Evolutionary conservation across 129 eudicot genomes (phyloP).

Genomic region (Artemisia tridentata): DNA sequence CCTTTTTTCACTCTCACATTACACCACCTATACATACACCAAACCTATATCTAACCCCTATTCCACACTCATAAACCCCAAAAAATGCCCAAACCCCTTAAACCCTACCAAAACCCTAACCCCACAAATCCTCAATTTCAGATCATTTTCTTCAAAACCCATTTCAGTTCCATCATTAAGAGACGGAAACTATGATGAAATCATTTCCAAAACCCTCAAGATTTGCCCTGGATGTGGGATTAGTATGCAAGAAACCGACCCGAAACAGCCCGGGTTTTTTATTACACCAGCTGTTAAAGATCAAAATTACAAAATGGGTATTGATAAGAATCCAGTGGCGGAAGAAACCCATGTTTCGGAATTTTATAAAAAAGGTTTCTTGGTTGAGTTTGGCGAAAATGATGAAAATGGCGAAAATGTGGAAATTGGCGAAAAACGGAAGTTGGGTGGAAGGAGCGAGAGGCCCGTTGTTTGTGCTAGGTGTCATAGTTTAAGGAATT

Average conservation of each 20-base stretch:
- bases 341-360: constrained; percentile 73
- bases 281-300: constrained; percentile 46
- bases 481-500: constrained; percentile 76
- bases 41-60: constrained; percentile 41
- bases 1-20: constrained; percentile 38
- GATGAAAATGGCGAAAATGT: constrained; percentile 7
- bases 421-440: constrained; percentile 10
- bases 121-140: constrained; percentile 15
- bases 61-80: constrained; percentile 21
- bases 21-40: constrained; percentile 40
- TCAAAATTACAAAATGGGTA: constrained; percentile 45
- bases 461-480: constrained; percentile 72
- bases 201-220: constrained; percentile 26
- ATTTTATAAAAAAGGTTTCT: constrained; percentile 59
- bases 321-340: constrained; percentile 42
- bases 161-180: constrained; percentile 33
- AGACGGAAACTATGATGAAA: constrained; percentile 88
- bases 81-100: constrained; percentile 16
- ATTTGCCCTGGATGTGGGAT: constrained; percentile 97
- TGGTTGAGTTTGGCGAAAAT: constrained; percentile 32
- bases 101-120: constrained; percentile 66
- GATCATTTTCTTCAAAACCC: constrained; percentile 47
- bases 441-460: neutral
- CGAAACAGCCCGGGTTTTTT: constrained; percentile 70
- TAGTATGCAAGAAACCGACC: constrained; percentile 69